Base-by-base conservation (phyloP, 805 yeast species). In the Komagataella mondaviorum region DNA sequence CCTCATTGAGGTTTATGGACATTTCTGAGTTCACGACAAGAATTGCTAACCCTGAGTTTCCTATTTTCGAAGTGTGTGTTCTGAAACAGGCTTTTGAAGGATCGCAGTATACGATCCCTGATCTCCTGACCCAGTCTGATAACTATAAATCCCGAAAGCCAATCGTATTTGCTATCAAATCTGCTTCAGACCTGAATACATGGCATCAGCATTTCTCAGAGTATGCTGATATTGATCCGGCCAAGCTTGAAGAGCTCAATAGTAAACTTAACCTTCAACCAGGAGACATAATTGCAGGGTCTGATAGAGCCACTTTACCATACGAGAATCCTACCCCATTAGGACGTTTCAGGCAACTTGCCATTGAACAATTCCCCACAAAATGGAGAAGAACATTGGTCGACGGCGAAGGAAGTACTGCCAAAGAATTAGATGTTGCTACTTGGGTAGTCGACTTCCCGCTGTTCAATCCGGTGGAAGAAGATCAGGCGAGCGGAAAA, bases 321-420 rank as follows among this genome's bases (percentile, higher is more conserved):
- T 91, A 88, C 62, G 99, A 91, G 60, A 91, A 88, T 60, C 98
- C 98, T 18, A 93, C 98, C 0, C 98, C 99, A 0, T 67, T 93
- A 51, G 99, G 99, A 0, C 75, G 84, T 51, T 75, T 87, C 56
- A 75, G 99, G 53, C 96, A 89, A 60, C 60, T 87, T 49, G 79
- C 88, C 0, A 78, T 84, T 22, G 73, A 73, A 45, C 70, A 66
- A 46, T 76, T 65, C 55, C 88, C 87, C 0, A 58, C 59, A 1
- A 61, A 67, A 24, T 76, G 80, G 76, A 72, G 74, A 56, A 67
- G 85, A 52, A 63, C 65, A 52, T 50, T 56, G 48, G 44, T 44
- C 10, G 55, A 55, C 44, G 1, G 39, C 14, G 58, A 55, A 47
- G 49, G 55, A 5, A 63, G 62, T 58, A 52, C 60, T 55, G 53